A percentile compares a stretch with the other conserved stretches of the same genome.
Conservation (phyloP, 2,329 filamentous ascomycete species). For the Proliferodiscus dingleyae region DNA sequence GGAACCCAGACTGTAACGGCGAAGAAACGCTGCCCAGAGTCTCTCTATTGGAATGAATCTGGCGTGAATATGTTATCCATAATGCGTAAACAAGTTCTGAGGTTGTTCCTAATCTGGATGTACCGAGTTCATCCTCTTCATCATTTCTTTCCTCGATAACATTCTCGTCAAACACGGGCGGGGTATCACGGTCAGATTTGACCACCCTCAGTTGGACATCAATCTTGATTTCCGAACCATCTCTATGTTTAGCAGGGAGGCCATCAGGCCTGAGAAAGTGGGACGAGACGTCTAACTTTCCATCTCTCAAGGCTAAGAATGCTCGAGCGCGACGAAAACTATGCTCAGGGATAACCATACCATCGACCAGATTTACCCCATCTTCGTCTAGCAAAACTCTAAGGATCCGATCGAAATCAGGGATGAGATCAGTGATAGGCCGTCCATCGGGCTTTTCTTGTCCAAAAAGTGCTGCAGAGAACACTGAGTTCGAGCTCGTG, state of each 20-base stretch:
- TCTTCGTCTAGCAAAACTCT: slow-evolving; percentile 82
- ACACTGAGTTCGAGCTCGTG: slow-evolving; percentile 90
- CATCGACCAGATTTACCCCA: slow-evolving; percentile 75
- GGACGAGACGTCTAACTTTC: slow-evolving; percentile 69
- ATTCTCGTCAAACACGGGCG: slow-evolving; percentile 53
- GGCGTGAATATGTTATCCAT: slow-evolving; percentile 95
- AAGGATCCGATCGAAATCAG: slow-evolving; percentile 80
- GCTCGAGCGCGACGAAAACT: slow-evolving; percentile 88
- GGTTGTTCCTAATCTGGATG: slow-evolving; percentile 43
- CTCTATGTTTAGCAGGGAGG: slow-evolving; percentile 78
- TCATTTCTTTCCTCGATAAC: slow-evolving; percentile 59
- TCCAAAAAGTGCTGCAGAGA: slow-evolving; percentile 88
- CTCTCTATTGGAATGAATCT: slow-evolving; percentile 72
- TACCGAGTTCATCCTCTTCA: slow-evolving; percentile 38
- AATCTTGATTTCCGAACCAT: slow-evolving; percentile 87
- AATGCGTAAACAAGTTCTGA: slow-evolving; percentile 87
- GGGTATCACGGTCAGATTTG: slow-evolving; percentile 73
- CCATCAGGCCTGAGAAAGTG: slow-evolving; percentile 82
- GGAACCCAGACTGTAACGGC: slow-evolving; percentile 56
- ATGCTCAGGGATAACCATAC: slow-evolving; percentile 95
- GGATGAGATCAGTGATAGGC: slow-evolving; percentile 74
- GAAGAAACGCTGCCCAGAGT: slow-evolving; percentile 58
- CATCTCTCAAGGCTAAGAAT: slow-evolving; percentile 77
- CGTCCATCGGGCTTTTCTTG: slow-evolving; percentile 78
- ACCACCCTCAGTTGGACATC: slow-evolving; percentile 97